A percentile compares a stretch with the other conserved stretches of the same genome.
These are phyloP conservation scores for Urochloa ruziziensis DNA, from an alignment of 176 grass and related monocot species.

Conservation along the genomic window DNA sequence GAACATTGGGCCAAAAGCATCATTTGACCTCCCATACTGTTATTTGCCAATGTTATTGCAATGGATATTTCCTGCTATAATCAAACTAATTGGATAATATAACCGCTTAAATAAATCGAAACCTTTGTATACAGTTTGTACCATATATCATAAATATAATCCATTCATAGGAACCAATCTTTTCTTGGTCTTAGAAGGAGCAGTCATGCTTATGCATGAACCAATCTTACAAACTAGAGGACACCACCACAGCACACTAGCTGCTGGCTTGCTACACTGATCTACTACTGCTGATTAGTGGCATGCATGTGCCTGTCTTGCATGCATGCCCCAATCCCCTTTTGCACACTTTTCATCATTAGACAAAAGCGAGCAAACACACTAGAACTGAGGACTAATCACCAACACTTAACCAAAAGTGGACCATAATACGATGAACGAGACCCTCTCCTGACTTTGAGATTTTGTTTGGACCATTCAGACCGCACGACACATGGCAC, in stretches of 20 bases:
- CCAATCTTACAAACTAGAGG: not conserved
- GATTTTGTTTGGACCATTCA: not conserved
- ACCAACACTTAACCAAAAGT: not conserved
- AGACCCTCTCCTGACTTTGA: not conserved
- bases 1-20: not conserved
- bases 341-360: not conserved
- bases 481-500: not conserved
- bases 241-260: not conserved
- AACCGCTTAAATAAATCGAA: not conserved
- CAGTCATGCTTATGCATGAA: not conserved
- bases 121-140: not conserved
- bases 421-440: not conserved
- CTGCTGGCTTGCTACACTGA: not conserved
- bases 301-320: conserved; percentile 6
- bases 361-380: not conserved
- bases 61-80: not conserved
- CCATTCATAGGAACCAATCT: not conserved
- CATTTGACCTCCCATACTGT: not conserved
- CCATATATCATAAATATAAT: not conserved
- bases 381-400: not conserved
- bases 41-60: not conserved
- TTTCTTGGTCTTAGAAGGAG: not conserved
- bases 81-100: not conserved
- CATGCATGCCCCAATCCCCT: not conserved
- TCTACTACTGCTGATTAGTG: not conserved